Base-by-base conservation (phyloP, 1,139 yeast genomes). In the Scheffersomyces illinoinensis region DNA sequence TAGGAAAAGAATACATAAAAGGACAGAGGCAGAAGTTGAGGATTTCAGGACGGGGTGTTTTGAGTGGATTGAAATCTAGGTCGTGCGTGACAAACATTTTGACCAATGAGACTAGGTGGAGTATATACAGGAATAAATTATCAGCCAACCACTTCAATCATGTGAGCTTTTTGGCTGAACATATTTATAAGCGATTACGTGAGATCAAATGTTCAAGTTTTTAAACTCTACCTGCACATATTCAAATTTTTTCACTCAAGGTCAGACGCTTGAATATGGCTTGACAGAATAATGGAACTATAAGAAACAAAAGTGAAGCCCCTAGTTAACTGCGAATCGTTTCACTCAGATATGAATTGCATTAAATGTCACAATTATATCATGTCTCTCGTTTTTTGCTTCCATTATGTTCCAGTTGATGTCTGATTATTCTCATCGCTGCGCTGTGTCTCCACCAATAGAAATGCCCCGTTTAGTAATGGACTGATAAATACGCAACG, bases 401-500 rank as follows among this genome's bases (percentile, higher is more conserved):
- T 48, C 51, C 51, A 20, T 24, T 17, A 6, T 24, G 24, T 14
- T n/a, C 14, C 50, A 1, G 26, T 20, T 17, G 26, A n/a, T 21
- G 20, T 48, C 50, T 47, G 19, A 5, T 18, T n/a, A 24, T 2
- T 46, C n/a, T 23, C 53, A 23, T 21, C 24, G 23, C 52, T 12
- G n/a, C 21, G 17, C 6, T 20, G 14, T 52, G 43, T 52, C 52
- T 48, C 49, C 47, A 18, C 66, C 66, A 64, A 64, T 64, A 52
- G 57, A 21, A 50, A n/a, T 24, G 50, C 39, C 48, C 56, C 55
- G 48, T 54, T 61, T 62, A 62, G 64, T 62, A 59, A 48, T 48
- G 51, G 24, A n/a, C 51, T 19, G 26, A 48, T 17, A 48, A 20
- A 21, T 48, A 48, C 51, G 51, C 51, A 7, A 18, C 6, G 8